These are phyloP conservation scores for Solanum hybrid DNA, from an alignment of 305 asterid species.

Conservation along the genomic window DNA sequence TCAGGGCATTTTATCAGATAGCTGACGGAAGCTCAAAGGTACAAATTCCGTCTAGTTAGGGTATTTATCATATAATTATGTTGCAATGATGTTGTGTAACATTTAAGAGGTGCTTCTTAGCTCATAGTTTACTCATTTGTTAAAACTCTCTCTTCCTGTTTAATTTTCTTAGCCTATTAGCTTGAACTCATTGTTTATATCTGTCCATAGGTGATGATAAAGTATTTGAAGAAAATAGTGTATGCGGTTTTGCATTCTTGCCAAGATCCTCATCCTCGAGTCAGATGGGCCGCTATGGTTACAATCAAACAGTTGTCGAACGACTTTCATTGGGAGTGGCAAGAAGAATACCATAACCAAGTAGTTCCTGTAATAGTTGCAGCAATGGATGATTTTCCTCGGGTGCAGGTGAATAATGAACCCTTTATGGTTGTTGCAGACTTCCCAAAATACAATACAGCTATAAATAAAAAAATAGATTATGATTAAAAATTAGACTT, in stretches of 20 bases:
- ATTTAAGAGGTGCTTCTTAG: background rate
- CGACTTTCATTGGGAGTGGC: slow-evolving; percentile 69
- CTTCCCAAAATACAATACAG: background rate
- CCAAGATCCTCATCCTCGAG: slow-evolving; percentile 91
- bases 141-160: background rate
- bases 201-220: slow-evolving; percentile 43
- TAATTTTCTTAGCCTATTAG: background rate
- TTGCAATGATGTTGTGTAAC: background rate
- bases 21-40: slow-evolving; percentile 17
- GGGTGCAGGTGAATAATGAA: slow-evolving; percentile 45
- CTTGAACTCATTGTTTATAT: background rate
- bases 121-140: background rate
- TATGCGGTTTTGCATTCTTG: slow-evolving; percentile 68
- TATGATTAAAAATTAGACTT: background rate
- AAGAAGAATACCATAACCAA: slow-evolving; percentile 53
- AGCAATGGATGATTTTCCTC: slow-evolving; percentile 88
- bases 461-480: background rate
- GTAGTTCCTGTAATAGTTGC: slow-evolving; percentile 62
- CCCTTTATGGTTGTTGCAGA: background rate
- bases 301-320: slow-evolving; percentile 60
- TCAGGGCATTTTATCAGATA: slow-evolving; percentile 10
- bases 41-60: background rate
- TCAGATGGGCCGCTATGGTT: slow-evolving; percentile 75
- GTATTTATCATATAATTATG: background rate
- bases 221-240: slow-evolving; percentile 58